Evolutionary conservation across 2,329 filamentous ascomycete genomes (phyloP).

Genomic region (Pseudogymnoascus sp.): DNA sequence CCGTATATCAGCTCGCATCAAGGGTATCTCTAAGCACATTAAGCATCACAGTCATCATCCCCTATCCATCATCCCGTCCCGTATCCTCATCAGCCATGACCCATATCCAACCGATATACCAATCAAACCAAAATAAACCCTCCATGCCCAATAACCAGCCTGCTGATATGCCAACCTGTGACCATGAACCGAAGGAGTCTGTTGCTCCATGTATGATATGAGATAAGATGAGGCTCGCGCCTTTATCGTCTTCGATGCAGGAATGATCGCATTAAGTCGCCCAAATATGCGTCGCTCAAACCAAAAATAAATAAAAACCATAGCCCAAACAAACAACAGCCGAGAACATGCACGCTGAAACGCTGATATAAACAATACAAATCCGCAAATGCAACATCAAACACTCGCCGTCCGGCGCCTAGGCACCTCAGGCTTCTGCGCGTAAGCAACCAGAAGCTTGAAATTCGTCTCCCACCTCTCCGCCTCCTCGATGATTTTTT

Average conservation of each 20-base stretch:
- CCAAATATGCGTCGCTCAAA: slow-evolving; percentile 3
- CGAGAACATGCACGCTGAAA: background rate
- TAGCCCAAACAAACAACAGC: background rate
- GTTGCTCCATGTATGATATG: background rate
- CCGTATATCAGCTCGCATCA: slow-evolving; percentile 2
- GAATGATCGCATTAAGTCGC: background rate
- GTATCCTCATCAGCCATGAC: background rate
- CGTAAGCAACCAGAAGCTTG: slow-evolving; percentile 85
- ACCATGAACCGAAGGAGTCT: background rate
- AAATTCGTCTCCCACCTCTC: slow-evolving; percentile 80
- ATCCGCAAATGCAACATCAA: slow-evolving; percentile 14
- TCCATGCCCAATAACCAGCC: background rate
- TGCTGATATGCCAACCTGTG: slow-evolving; percentile 6
- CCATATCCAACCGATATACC: background rate
- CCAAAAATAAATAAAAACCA: background rate
- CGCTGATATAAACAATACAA: background rate
- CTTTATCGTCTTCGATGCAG: slow-evolving; percentile 9
- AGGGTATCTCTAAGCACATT: slow-evolving; percentile 6
- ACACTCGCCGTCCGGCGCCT: slow-evolving; percentile 24
- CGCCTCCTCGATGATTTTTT: slow-evolving; percentile 69
- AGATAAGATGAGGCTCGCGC: slow-evolving; percentile 9
- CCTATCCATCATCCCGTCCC: background rate
- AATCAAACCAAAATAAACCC: slow-evolving; percentile 1
- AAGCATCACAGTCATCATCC: background rate
- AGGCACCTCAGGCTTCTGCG: slow-evolving; percentile 25